A percentile compares a stretch with the other conserved stretches of the same genome.
Conservation (phyloP, 768 basidiomycete genomes). For the Rhizopogon sp. region DNA sequence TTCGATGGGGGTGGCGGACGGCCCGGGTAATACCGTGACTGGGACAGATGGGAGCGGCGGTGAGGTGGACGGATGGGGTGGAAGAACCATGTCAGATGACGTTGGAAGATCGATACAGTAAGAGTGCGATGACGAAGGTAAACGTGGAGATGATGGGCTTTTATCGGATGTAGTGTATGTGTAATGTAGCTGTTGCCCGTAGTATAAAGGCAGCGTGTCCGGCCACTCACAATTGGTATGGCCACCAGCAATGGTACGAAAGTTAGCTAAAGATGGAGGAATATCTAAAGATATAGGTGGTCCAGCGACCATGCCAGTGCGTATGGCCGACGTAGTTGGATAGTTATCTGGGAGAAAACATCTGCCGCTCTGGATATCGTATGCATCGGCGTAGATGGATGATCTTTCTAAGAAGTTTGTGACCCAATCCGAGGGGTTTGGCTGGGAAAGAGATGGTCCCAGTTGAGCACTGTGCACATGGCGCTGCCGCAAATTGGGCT, state of each 20-base stretch:
- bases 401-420: slow-evolving; percentile 27
- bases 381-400: slow-evolving; percentile 14
- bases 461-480: slow-evolving; percentile 7
- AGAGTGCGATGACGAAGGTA: slow-evolving; percentile 4
- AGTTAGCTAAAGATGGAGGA: slow-evolving; percentile 15
- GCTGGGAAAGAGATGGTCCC: slow-evolving; percentile 10
- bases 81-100: slow-evolving; percentile 6
- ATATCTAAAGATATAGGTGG: slow-evolving; percentile 12
- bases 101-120: slow-evolving; percentile 8
- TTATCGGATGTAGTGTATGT: slow-evolving; percentile 13
- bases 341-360: slow-evolving; percentile 5
- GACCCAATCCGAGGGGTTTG: slow-evolving; percentile 17
- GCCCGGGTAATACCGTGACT: neutral
- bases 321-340: slow-evolving; percentile 7
- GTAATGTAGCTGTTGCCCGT: slow-evolving; percentile 14
- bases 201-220: slow-evolving; percentile 15
- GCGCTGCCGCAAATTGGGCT: slow-evolving; percentile 13
- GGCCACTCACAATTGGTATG: slow-evolving; percentile 21
- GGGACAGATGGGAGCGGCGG: slow-evolving; percentile 3
- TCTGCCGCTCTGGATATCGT: slow-evolving; percentile 9
- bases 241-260: slow-evolving; percentile 16
- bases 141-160: neutral
- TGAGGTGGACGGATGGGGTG: slow-evolving; percentile 3
- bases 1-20: slow-evolving; percentile 17
- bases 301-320: slow-evolving; percentile 5